phyloP scores from a whole-genome alignment of 2,329 filamentous ascomycete species.

The Xylaria sp. region DNA sequence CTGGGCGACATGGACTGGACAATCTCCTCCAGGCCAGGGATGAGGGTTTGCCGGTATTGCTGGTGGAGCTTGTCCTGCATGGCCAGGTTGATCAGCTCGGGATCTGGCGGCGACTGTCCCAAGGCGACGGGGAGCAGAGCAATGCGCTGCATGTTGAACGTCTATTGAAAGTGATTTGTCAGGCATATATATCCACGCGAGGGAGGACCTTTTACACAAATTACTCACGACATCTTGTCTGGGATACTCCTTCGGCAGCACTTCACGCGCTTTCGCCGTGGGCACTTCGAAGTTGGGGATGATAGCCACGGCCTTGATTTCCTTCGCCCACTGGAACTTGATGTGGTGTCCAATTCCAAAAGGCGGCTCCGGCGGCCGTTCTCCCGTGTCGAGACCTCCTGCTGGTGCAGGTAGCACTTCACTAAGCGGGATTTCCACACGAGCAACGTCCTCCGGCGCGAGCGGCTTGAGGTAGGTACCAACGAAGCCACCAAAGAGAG shows the following conservation, averaged over 20 bases:
- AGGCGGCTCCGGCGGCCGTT: conserved; percentile 87
- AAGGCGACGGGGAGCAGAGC: conserved; percentile 90
- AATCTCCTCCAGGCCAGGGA: conserved; percentile 91
- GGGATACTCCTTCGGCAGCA: conserved; percentile 82
- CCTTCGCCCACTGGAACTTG: conserved; percentile 90
- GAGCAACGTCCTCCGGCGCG: conserved; percentile 85
- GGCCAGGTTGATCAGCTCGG: conserved; percentile 92
- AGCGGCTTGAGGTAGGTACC: conserved; percentile 96
- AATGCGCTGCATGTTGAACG: conserved; percentile 94
- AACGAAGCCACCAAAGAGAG: conserved; percentile 95
- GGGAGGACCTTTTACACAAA: not conserved
- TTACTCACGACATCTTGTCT: conserved; percentile 80
- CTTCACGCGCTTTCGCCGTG: conserved; percentile 89
- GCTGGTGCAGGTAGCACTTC: conserved; percentile 92
- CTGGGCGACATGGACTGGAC: conserved; percentile 89
- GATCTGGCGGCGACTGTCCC: conserved; percentile 87
- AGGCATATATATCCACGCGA: conserved; percentile 1
- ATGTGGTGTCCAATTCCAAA: conserved; percentile 94
- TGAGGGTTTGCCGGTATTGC: conserved; percentile 90
- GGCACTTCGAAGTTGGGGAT: conserved; percentile 96
- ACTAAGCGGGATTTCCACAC: conserved; percentile 91
- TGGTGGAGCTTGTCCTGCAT: conserved; percentile 99
- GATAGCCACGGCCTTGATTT: conserved; percentile 97
- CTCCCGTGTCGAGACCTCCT: conserved; percentile 89
- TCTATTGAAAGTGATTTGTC: conserved; percentile 53